Conservation (phyloP, 2,329 filamentous ascomycete genomes). For the Fusarium ramigenum region DNA sequence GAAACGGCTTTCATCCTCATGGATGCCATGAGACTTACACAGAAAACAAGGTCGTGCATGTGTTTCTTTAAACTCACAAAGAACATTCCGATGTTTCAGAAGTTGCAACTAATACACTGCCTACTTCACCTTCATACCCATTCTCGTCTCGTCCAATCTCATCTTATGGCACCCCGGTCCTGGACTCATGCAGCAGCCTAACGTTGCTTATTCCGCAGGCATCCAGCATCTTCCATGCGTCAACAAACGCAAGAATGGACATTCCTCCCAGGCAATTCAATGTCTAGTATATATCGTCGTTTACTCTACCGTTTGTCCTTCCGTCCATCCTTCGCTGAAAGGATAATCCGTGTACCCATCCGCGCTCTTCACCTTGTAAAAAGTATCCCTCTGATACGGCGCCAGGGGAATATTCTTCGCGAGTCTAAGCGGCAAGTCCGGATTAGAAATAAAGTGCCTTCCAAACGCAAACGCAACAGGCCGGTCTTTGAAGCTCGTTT, state of each 20-base stretch:
- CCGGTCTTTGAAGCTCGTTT: slow-evolving; percentile 37
- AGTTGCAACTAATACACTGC: background rate
- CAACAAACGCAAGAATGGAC: background rate
- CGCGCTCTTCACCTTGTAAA: slow-evolving; percentile 38
- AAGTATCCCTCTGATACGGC: slow-evolving; percentile 41
- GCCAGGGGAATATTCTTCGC: slow-evolving; percentile 31
- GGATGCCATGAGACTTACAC: background rate
- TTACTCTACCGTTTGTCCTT: background rate
- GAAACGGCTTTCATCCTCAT: background rate
- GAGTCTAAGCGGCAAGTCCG: slow-evolving; percentile 33
- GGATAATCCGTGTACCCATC: slow-evolving; percentile 43
- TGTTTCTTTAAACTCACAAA: fast-evolving
- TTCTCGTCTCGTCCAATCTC: fast-evolving
- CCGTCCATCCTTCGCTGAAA: slow-evolving; percentile 15
- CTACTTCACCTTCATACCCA: fast-evolving
- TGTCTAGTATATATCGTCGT: fast-evolving
- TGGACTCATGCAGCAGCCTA: background rate
- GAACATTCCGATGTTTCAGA: fast-evolving
- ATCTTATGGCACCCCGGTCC: background rate
- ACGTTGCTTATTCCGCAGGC: background rate
- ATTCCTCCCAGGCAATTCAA: fast-evolving
- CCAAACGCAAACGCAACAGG: slow-evolving; percentile 47
- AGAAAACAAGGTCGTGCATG: background rate
- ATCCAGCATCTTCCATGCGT: background rate
- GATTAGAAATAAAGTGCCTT: slow-evolving; percentile 44